Evolutionary conservation across 441 rosid genomes (phyloP), one percentile per base, ranked within the genome.

Genomic region (Mallotus japonicus): DNA sequence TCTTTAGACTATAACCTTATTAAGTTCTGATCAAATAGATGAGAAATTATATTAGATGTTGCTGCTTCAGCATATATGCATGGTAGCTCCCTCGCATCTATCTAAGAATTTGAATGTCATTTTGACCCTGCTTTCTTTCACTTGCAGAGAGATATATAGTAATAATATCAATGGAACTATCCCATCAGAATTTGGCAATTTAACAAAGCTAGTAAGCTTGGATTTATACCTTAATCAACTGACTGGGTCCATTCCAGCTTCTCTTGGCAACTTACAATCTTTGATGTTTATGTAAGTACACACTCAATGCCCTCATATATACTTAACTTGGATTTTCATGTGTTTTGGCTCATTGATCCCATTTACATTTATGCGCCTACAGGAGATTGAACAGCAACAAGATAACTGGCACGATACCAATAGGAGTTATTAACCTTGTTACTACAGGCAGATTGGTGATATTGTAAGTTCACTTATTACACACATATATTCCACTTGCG

Each of bases 371-470:
- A 19, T 61, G 37, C 20, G 5, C 61, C 56, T 73, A 69, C 83
- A 85, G 88, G 84, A 80, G 79, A 57, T 62, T 85, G 77, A 77
- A 79, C 62, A 79, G 81, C 59, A 84, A 86, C 74, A 69, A 78
- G 17, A 62, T 86, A 37, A 83, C 12, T 6, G 86, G 87, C 54
- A 44, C 40, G n/a, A 59, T 86, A 51, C 90, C 87, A 19, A 14
- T 2, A 6, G 44, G 14, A n/a, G 61, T 84, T 24, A 24, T 76
- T 64, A 34, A 37, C 49, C 88, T 86, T 28, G 64, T 80, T 58
- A 40, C 4, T 0, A 34, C 37, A 16, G 83, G 88, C 34, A 69
- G 72, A 28, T 62, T 86, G 75, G 61, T 2, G 56, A 58, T 71
- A 53, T 28, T 85, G 88, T 87, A 65, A 84, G 90, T 81, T 71